Evolutionary conservation across 2,329 filamentous ascomycete species (phyloP).

Genomic region (Talaromyces atroroseus): DNA sequence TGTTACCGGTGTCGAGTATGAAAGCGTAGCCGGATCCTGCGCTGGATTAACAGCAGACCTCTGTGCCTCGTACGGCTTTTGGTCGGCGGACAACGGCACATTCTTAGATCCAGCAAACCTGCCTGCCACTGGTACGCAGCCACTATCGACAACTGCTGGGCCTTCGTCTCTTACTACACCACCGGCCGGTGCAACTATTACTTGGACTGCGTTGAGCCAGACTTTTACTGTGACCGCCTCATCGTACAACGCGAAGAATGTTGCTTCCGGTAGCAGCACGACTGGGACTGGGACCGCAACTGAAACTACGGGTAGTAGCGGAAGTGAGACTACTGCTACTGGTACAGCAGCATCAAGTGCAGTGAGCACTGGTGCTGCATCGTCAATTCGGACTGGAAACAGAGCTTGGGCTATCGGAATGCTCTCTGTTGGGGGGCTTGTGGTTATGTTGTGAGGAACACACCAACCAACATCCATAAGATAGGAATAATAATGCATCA

Average conservation of each 20-base stretch:
- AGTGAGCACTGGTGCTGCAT: not conserved
- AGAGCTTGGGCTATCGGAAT: not conserved
- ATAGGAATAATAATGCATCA: not conserved
- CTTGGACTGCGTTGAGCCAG: slow-evolving; percentile 29
- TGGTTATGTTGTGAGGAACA: not conserved
- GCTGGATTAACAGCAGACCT: slow-evolving; percentile 16
- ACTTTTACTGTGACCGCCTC: slow-evolving; percentile 35
- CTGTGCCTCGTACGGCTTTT: slow-evolving; percentile 19
- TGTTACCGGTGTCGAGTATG: not conserved
- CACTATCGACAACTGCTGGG: slow-evolving; percentile 24
- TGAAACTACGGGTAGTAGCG: not conserved
- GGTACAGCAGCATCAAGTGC: not conserved
- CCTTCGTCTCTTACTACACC: slow-evolving; percentile 27
- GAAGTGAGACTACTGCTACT: not conserved
- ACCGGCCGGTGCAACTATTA: slow-evolving; percentile 30
- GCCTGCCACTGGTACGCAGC: slow-evolving; percentile 25
- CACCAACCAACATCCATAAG: not conserved
- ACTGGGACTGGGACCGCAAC: not conserved
- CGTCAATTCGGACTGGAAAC: not conserved
- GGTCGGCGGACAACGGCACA: slow-evolving; percentile 17
- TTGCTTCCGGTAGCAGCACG: not conserved
- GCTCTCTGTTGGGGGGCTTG: not conserved
- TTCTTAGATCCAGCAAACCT: slow-evolving; percentile 18
- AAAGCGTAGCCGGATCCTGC: slow-evolving; percentile 7
- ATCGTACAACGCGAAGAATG: slow-evolving; percentile 20